Evolutionary conservation across 345 rosid genomes (phyloP), one percentile per base, ranked within the genome.

Genomic region (Sisymbrium altissimum): DNA sequence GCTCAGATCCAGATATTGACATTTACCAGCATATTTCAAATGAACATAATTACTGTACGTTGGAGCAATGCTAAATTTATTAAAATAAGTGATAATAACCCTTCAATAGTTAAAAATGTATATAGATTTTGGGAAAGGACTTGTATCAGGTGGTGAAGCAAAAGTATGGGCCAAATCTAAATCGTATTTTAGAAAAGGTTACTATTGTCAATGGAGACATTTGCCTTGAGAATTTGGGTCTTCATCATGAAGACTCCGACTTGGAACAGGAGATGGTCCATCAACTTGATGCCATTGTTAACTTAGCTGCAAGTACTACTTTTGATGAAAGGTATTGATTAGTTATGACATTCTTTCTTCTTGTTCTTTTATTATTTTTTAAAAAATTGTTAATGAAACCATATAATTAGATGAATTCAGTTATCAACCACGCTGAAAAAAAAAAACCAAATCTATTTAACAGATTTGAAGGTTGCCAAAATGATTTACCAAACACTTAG

Each of bases 251-350:
- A 63, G 56, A 77, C 55, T 56, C 32, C 14, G 6, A 64, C 25
- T 18, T 70, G 57, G 23, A 14, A 33, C 45, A 70, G 36, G 80
- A 77, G 38, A 70, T 77, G 67, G 7, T 46, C 9, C 32, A 71
- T 36, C 35, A 70, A 56, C 12, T 77, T 12, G 76, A 77, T 64
- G 76, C 52, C 36, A 70, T 77, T 44, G 32, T 77, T 17, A 77
- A 77, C n/a, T 19, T 70, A 33, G 80, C 80, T 35, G 80, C 80
- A 27, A 77, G 65, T 19, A 77, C 80, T 10, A 71, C 48, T 13
- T 77, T 70, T 64, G 66, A 77, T 64, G 80, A 77, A 39, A 77
- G 76, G 80, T 76, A 33, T 14, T 60, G 1, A 38, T 29, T 3
- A 29, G 32, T 2, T 29, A 29, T 29, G 32, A n/a, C n/a, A n/a